Evolutionary conservation across 257 asterid species (phyloP).

Genomic region (Lithospermum erythrorhizon): DNA sequence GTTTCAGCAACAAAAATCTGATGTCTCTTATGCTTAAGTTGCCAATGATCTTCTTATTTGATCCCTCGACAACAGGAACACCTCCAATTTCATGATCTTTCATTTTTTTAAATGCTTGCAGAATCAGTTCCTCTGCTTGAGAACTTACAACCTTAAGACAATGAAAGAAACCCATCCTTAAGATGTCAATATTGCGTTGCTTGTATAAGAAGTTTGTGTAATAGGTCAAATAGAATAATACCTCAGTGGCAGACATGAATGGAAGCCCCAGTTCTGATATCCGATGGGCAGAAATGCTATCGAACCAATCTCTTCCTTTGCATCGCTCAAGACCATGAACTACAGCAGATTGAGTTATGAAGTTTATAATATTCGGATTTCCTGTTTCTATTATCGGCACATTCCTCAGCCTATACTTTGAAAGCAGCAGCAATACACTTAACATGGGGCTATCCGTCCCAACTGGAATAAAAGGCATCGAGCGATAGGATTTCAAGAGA

Average conservation of each 20-base stretch:
- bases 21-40: constrained; percentile 84
- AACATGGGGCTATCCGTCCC: constrained; percentile 53
- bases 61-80: constrained; percentile 61
- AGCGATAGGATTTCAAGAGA: constrained; percentile 60
- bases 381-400: constrained; percentile 77
- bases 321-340: constrained; percentile 65
- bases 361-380: constrained; percentile 43
- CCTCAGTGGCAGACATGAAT: constrained; percentile 63
- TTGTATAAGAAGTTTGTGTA: not conserved
- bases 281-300: constrained; percentile 50
- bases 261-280: constrained; percentile 76
- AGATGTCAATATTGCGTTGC: not conserved
- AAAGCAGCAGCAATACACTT: constrained; percentile 66
- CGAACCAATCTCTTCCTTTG: constrained; percentile 81
- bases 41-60: constrained; percentile 45
- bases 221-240: constrained; percentile 14
- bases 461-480: constrained; percentile 82
- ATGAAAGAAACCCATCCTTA: not conserved
- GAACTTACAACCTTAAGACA: constrained; percentile 45
- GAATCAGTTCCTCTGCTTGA: constrained; percentile 48
- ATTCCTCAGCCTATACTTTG: constrained; percentile 78
- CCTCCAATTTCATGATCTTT: constrained; percentile 77
- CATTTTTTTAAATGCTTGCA: constrained; percentile 84
- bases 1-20: constrained; percentile 70
- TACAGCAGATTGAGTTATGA: constrained; percentile 87